A percentile compares a stretch with the other conserved stretches of the same genome.
phyloP scores from a whole-genome alignment of 169 alveolate species.

The Plasmodium gaboni region DNA sequence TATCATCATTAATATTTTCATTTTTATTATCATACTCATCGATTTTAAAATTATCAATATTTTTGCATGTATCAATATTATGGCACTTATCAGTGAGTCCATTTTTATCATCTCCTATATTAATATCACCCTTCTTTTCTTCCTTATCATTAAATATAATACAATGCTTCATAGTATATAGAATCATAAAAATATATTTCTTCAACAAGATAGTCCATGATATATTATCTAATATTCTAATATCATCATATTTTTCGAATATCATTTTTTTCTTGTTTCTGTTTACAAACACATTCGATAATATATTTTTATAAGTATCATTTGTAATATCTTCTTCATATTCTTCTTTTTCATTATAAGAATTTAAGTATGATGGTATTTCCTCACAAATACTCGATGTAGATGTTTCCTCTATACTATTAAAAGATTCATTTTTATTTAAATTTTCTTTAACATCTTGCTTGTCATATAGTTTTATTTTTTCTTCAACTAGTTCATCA shows the following conservation, averaged over 20 bases:
- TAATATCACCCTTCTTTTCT: background rate
- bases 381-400: too few species aligned
- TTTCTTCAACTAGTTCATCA: too few species aligned
- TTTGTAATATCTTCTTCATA: constrained; percentile 2
- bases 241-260: constrained; percentile 18
- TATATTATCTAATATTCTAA: constrained; percentile 11
- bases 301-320: background rate
- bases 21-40: too few species aligned
- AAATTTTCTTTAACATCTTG: too few species aligned
- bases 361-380: too few species aligned
- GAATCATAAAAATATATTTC: constrained; percentile 20
- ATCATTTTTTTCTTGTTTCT: constrained; percentile 24
- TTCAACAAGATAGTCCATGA: constrained; percentile 22
- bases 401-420: too few species aligned
- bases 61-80: background rate
- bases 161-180: constrained; percentile 17
- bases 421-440: too few species aligned
- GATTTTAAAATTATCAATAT: too few species aligned
- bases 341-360: background rate
- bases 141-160: constrained; percentile 8
- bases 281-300: constrained; percentile 4
- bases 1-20: too few species aligned
- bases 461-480: too few species aligned
- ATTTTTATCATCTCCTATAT: background rate
- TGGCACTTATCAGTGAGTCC: background rate